Base-by-base conservation (phyloP, 805 yeast species). In the Clavispora carvajalis region DNA sequence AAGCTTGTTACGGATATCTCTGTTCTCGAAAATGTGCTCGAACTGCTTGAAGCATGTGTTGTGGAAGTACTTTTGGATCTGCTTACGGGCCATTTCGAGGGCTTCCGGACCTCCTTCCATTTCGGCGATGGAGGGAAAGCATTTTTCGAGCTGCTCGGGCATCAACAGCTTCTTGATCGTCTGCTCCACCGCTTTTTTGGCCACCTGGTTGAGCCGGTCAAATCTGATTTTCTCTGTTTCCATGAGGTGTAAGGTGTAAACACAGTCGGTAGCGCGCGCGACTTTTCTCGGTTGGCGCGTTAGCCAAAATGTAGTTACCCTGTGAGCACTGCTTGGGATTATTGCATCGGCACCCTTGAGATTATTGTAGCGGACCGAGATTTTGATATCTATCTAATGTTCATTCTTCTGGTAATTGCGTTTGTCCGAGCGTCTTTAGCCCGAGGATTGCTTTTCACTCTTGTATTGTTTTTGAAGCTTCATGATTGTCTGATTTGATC, bases 61-160 rank as follows among this genome's bases (percentile, higher is more conserved):
- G 30, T 64, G 65, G 78, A 82, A 79, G 46, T 73, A 77, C 30
- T 67, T 63, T 13, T 69, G 62, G 10, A 80, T 73, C 48, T 79
- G 85, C 16, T 63, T 59, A 36, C 77, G 63, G 7, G 81, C 80
- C 19, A 69, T 67, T 16, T 66, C 65, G 9, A 79, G 57, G 3
- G 70, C 55, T 18, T 61, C 61, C 3, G 62, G 57, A 3, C 81
- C 82, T 18, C 65, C 69, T n/a, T 60, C 63, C 12, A 71, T 58
- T n/a, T 53, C 40, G 2, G 80, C 68, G 33, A 77, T 67, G 6
- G 61, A 57, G 2, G 85, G 85, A 52, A 75, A 80, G 52, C 85
- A 79, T 16, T 70, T 53, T 37, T 65, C 59, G 18, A 80, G 55
- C 44, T 75, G 76, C 11, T 79, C 82, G 41, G 68, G 59, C 18